phyloP scores from a whole-genome alignment of 2,329 filamentous ascomycete genomes.

The Dactylellina parvicollis region DNA sequence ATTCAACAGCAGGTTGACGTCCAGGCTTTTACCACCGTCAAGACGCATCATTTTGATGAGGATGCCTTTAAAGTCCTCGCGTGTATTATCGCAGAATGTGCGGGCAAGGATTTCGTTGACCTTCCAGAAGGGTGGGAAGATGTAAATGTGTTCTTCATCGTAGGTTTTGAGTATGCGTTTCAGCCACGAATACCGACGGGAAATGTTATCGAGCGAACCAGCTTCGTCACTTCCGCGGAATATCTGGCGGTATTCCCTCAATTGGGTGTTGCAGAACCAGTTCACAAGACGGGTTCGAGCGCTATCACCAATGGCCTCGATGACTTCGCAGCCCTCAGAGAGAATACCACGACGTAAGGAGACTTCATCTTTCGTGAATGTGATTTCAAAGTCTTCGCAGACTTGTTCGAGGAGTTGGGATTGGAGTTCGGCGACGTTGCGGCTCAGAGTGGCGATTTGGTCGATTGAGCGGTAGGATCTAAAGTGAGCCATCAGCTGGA shows the following conservation, averaged over 20 bases:
- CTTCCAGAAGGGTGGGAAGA: conserved; percentile 89
- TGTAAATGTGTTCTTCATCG: conserved; percentile 86
- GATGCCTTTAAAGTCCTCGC: conserved; percentile 94
- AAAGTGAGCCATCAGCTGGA: conserved; percentile 98
- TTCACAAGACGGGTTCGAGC: conserved; percentile 83
- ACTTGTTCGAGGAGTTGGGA: conserved; percentile 92
- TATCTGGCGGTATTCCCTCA: conserved; percentile 93
- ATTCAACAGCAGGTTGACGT: conserved; percentile 86
- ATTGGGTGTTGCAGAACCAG: conserved; percentile 98
- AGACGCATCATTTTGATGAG: conserved; percentile 86
- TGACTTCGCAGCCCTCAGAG: conserved; percentile 87
- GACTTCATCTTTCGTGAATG: conserved; percentile 89
- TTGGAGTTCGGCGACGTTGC: conserved; percentile 92
- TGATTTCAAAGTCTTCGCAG: conserved; percentile 98
- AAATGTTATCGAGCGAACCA: conserved; percentile 94
- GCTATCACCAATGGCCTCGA: conserved; percentile 91
- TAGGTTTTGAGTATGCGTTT: conserved; percentile 94
- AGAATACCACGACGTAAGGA: conserved; percentile 74
- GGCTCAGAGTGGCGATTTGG: conserved; percentile 91
- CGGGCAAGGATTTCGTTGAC: conserved; percentile 90
- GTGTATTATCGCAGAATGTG: conserved; percentile 92
- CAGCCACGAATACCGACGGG: conserved; percentile 94
- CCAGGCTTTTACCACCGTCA: conserved; percentile 78
- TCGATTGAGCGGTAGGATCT: conserved; percentile 98
- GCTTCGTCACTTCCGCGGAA: conserved; percentile 97